Conservation (phyloP, 805 yeast genomes). For the Scheffersomyces amazonensis region DNA sequence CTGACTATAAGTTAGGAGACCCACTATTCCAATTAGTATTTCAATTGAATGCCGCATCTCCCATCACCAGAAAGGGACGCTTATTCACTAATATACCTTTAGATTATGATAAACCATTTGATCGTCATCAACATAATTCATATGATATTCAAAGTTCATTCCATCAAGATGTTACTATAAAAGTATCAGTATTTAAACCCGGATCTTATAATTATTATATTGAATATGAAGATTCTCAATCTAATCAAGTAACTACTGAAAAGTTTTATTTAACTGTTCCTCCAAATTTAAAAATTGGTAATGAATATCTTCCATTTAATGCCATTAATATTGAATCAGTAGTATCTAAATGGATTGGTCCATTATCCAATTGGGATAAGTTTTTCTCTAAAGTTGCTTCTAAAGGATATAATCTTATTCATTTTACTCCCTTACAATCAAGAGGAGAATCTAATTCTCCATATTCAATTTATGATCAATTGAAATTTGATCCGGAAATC, state of each 20-base stretch:
- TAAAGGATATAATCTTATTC: constrained; percentile 94
- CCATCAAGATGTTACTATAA: constrained; percentile 59
- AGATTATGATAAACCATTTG: constrained; percentile 38
- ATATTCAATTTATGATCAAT: constrained; percentile 85
- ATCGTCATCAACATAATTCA: constrained; percentile 54
- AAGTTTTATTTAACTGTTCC: constrained; percentile 76
- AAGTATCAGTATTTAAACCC: constrained; percentile 61
- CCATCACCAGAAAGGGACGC: constrained; percentile 65
- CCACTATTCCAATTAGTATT: constrained; percentile 53
- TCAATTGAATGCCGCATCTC: constrained; percentile 71
- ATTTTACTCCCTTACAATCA: constrained; percentile 89
- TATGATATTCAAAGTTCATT: constrained; percentile 54
- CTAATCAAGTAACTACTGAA: constrained; percentile 42
- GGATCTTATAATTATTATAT: constrained; percentile 80
- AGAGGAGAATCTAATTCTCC: constrained; percentile 93
- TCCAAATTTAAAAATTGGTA: constrained; percentile 63
- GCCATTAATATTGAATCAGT: constrained; percentile 80
- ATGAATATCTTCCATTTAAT: constrained; percentile 63
- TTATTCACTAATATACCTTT: constrained; percentile 75
- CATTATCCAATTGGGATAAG: constrained; percentile 59
- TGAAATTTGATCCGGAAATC: constrained; percentile 63
- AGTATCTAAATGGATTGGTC: constrained; percentile 90
- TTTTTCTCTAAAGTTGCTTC: constrained; percentile 57
- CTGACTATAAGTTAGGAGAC: constrained; percentile 29
- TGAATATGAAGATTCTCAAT: constrained; percentile 43